A percentile compares a stretch with the other conserved stretches of the same genome.
Evolutionary conservation across 257 asterid genomes (phyloP).

Genomic region (Coffea eugenioides): DNA sequence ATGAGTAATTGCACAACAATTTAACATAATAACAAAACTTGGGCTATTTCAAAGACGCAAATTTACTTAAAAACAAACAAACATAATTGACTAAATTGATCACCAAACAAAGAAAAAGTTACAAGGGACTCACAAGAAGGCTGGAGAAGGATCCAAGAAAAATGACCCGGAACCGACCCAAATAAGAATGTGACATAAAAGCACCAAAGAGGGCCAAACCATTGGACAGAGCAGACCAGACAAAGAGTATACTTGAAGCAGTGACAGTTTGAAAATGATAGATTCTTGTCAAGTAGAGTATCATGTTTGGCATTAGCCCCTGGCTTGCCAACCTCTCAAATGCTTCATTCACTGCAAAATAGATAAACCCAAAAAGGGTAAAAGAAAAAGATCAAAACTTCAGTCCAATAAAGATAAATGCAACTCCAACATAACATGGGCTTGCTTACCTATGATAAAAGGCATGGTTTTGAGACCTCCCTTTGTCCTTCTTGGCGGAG

Average conservation of each 20-base stretch:
- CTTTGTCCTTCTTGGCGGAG: not conserved
- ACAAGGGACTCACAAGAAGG: conserved; percentile 16
- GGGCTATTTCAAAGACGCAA: not conserved
- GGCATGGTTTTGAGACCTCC: conserved; percentile 25
- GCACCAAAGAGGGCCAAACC: conserved; percentile 23
- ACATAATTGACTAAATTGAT: not conserved
- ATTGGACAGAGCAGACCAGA: conserved; percentile 22
- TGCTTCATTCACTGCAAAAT: conserved; percentile 25
- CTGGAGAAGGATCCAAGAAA: conserved; percentile 21
- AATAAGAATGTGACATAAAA: conserved; percentile 21
- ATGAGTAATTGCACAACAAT: no score
- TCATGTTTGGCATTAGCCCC: conserved; percentile 25
- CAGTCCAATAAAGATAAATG: not conserved
- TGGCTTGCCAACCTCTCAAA: conserved; percentile 23
- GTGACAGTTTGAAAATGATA: conserved; percentile 13
- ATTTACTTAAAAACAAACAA: not conserved
- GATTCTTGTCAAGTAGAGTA: conserved; percentile 18
- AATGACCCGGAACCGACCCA: conserved; percentile 23
- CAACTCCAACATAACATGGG: not conserved
- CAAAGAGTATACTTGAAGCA: conserved; percentile 15
- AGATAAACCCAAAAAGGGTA: no score
- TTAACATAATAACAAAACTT: no score
- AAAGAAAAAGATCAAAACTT: not conserved
- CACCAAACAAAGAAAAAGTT: not conserved
- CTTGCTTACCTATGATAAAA: conserved; percentile 14